Evolutionary conservation across 768 basidiomycete species (phyloP).

Genomic region (Exidia glandulosa): DNA sequence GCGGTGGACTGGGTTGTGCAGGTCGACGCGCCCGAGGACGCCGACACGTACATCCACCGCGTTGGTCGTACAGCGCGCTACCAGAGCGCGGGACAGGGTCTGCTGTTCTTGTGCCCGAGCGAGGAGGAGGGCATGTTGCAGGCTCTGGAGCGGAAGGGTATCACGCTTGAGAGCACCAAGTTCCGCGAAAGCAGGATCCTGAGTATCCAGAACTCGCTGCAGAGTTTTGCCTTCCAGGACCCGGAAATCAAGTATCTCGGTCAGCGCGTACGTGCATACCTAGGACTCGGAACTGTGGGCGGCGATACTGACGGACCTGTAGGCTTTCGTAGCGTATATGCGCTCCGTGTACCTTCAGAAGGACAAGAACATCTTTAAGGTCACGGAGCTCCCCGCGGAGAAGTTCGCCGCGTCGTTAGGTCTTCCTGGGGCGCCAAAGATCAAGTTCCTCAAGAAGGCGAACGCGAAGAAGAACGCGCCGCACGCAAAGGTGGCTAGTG

Average conservation of each 20-base stretch:
- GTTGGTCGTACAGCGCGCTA: conserved; percentile 94
- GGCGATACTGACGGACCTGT: conserved; percentile 1
- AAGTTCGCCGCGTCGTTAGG: conserved; percentile 84
- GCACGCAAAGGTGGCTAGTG: conserved; percentile 25
- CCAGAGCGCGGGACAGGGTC: conserved; percentile 75
- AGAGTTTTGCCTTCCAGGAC: conserved; percentile 87
- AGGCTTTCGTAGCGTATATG: conserved; percentile 95
- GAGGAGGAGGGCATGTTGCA: conserved; percentile 87
- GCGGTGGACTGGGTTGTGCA: conserved; percentile 96
- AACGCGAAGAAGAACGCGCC: conserved; percentile 71
- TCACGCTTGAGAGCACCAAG: conserved; percentile 72
- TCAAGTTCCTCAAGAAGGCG: conserved; percentile 69
- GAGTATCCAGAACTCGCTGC: conserved; percentile 76
- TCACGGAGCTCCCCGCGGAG: conserved; percentile 71
- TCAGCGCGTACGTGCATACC: conserved; percentile 54
- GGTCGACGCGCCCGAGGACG: conserved; percentile 92
- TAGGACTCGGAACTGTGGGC: neutral
- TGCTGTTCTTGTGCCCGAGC: conserved; percentile 76
- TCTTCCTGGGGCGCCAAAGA: conserved; percentile 88
- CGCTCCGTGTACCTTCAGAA: conserved; percentile 89
- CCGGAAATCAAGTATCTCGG: conserved; percentile 96
- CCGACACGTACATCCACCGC: conserved; percentile 94
- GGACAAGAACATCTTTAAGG: conserved; percentile 86
- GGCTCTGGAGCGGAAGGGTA: conserved; percentile 57
- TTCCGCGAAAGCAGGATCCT: conserved; percentile 80